Evolutionary conservation across 345 rosid species (phyloP).

Genomic region (Zanthoxylum bungeanum): DNA sequence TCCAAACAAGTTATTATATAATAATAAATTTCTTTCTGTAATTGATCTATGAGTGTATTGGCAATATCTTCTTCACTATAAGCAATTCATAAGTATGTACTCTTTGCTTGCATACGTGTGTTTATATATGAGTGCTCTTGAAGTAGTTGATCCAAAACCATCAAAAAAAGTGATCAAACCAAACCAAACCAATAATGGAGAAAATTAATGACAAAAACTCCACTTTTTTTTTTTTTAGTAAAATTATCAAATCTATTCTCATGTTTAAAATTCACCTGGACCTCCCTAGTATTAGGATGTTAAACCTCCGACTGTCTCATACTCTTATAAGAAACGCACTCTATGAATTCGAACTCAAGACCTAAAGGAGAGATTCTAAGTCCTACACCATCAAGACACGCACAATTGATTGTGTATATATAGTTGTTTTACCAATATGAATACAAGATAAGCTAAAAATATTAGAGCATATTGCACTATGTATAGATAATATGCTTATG

Average conservation of each 20-base stretch:
- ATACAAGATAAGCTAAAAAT: slow-evolving; percentile 6
- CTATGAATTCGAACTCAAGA: no score
- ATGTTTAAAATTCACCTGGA: no score
- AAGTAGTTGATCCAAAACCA: neutral
- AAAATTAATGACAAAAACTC: no score
- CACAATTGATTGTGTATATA: neutral
- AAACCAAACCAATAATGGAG: no score
- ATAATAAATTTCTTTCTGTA: slow-evolving; percentile 7
- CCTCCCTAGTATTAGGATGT: no score
- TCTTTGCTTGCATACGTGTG: neutral
- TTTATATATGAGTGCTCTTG: slow-evolving; percentile 5
- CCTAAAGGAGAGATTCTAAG: no score
- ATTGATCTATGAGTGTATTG: slow-evolving; percentile 8
- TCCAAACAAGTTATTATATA: slow-evolving; percentile 25
- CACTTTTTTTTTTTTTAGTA: no score
- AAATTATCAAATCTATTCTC: no score
- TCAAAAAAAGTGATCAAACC: no score
- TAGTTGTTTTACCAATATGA: neutral
- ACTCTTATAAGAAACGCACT: no score
- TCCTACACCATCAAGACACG: no score
- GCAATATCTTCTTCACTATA: slow-evolving; percentile 18
- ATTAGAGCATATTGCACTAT: neutral
- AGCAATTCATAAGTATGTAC: neutral
- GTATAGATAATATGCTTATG: neutral
- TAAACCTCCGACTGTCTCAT: no score